Evolutionary conservation across 2,329 filamentous ascomycete genomes (phyloP).

Genomic region (Calonectria multiphialidica): DNA sequence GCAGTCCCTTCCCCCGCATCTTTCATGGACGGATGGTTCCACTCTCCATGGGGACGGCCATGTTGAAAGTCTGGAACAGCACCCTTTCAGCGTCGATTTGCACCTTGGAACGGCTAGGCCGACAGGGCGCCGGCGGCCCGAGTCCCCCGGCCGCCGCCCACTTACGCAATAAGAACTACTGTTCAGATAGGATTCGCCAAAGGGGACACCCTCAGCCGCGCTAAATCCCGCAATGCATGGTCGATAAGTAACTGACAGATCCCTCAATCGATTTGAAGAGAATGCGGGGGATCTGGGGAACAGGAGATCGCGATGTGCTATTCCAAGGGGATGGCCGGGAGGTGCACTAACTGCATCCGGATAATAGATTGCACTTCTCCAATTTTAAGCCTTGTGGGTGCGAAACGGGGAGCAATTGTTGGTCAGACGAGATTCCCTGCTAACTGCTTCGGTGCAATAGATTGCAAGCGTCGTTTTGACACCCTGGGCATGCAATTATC

Average conservation of each 20-base stretch:
- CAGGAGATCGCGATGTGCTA: not conserved
- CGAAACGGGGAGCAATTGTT: not conserved
- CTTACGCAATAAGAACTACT: constrained; percentile 5
- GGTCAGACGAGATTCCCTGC: not conserved
- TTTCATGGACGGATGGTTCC: not conserved
- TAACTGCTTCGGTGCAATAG: constrained; percentile 5
- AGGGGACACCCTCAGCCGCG: not conserved
- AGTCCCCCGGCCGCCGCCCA: not conserved
- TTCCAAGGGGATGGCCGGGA: not conserved
- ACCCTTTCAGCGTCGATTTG: not conserved
- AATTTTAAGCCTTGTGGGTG: not conserved
- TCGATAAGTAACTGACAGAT: not conserved
- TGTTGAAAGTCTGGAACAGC: not conserved
- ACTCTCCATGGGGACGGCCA: not conserved
- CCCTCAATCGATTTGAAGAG: not conserved
- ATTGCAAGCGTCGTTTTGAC: not conserved
- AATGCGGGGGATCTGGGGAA: constrained; percentile 19
- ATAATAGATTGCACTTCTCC: not conserved
- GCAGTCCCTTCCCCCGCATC: not conserved
- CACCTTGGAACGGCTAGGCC: not conserved
- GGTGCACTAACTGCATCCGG: not conserved
- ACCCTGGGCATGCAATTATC: not conserved
- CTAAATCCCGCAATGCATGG: not conserved
- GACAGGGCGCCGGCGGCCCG: not conserved
- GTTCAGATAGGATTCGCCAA: not conserved